Base-by-base conservation (phyloP, 176 grass and related monocot genomes). In the Pontederia paniculata region DNA sequence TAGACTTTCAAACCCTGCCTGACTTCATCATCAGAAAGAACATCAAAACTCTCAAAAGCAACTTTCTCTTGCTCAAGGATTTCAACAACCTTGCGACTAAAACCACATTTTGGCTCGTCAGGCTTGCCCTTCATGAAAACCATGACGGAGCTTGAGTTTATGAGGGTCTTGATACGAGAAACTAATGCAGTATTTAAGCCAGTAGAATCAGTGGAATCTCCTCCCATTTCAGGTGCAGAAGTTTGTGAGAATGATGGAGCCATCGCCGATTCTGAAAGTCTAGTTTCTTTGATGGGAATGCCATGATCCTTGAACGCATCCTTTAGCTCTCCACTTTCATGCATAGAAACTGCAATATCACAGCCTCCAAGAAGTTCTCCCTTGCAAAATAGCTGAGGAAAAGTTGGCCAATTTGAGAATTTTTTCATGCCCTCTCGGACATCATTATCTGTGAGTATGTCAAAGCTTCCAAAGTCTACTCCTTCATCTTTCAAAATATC, bases 361-460 rank as follows among this genome's bases (percentile, higher is more conserved):
- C 78, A 91, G 22, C 94, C 94, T 59, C 94, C 94, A 62, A 98
- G 69, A 43, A 98, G 69, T 55, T 98, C 87, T 53, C 94, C 87
- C 50, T 88, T 91, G 80, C 75, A 91, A 62, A 83, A 93, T 21
- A 98, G 81, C 62, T 98, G 94, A 42, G 94, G 94, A 60, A 82
- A 98, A 60, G 94, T 91, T 12, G 94, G 83, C 93, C 93, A 98
- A 46, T 98, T 98, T 58, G 93, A 91, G 63, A 84, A 91, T 50
- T 88, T 80, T 62, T 98, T 91, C 67, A 98, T 70, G n/a, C 83
- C 93, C 58, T 98, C 86, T 54, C 87, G 87, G 16, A 98, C 83
- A 53, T 91, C 78, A 45, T 82, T 74, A 62, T 98, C 93, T 16
- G 73, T 43, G 37, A 98, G 84, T 66, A 98, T 98, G 43, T 98